phyloP scores from a whole-genome alignment of 371 early-diverging fungal genomes.

The Entomophthora muscae region DNA sequence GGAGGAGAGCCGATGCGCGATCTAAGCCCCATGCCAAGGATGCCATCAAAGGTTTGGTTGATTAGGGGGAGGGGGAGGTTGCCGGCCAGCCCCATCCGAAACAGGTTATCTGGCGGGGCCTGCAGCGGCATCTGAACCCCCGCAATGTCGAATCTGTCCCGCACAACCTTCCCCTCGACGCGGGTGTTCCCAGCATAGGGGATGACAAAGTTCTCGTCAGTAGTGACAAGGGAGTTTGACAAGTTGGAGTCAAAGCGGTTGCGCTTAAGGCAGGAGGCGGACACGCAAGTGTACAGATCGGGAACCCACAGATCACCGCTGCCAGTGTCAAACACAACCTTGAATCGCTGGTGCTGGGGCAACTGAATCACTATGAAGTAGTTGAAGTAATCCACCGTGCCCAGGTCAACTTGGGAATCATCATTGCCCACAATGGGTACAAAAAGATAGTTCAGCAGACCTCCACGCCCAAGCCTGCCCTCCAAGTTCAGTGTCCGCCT shows the following conservation, averaged over 20 bases:
- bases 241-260: not conserved
- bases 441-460: not conserved
- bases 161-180: not conserved
- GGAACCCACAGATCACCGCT: not conserved
- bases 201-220: not conserved
- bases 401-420: not conserved
- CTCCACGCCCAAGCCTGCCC: not conserved
- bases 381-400: not conserved
- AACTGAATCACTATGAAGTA: not conserved
- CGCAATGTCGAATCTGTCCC: not conserved
- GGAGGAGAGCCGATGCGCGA: not conserved
- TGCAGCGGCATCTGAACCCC: not conserved
- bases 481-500: not conserved
- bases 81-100: not conserved
- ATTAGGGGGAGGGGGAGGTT: not conserved
- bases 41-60: slow-evolving; percentile 1
- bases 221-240: not conserved
- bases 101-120: not conserved
- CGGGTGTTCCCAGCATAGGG: not conserved
- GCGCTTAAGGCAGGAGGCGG: not conserved
- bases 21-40: not conserved
- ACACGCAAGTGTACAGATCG: not conserved
- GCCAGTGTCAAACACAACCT: not conserved
- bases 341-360: not conserved
- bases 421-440: not conserved